Evolutionary conservation across 106 monocot species (phyloP), one percentile per base, ranked within the genome.

Genomic region (Hemerocallis citrina): DNA sequence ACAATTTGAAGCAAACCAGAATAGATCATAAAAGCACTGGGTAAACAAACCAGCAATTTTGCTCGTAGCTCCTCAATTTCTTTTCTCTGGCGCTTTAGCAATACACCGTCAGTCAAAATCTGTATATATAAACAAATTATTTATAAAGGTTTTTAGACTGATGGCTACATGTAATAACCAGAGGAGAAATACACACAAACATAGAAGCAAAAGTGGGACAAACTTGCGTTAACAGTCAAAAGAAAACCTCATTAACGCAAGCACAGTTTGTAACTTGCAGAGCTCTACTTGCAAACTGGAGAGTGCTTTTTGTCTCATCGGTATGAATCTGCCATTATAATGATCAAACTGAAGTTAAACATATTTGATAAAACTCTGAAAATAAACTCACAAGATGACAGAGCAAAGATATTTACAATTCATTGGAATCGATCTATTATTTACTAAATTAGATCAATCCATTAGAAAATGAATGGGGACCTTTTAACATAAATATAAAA

Each of bases 301-400:
- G 89, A 63, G 77, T 98, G 68, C 87, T 85, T 69, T 98, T 98
- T 36, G 96, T 98, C 67, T 98, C 96, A 79, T 98, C 91, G 6
- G 74, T 54, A 73, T 98, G 96, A 73, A 85, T 71, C 96, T 98
- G 41, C 54, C 15, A 69, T 35, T 2, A 23, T 39, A 59, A 25
- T 14, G 20, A 16, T 24, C 20, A 54, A 54, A 20, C 25, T n/a
- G n/a, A n/a, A n/a, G n/a, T n/a, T n/a, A n/a, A n/a, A n/a, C n/a
- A n/a, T n/a, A n/a, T n/a, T n/a, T n/a, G n/a, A n/a, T n/a, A n/a
- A n/a, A n/a, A n/a, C n/a, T n/a, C n/a, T n/a, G n/a, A n/a, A n/a
- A n/a, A n/a, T n/a, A n/a, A n/a, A n/a, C n/a, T n/a, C n/a, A n/a
- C n/a, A n/a, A n/a, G n/a, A n/a, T n/a, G n/a, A n/a, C n/a, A n/a